Evolutionary conservation across 2,329 filamentous ascomycete species (phyloP).

Genomic region (Xylariomycetidae sp.): DNA sequence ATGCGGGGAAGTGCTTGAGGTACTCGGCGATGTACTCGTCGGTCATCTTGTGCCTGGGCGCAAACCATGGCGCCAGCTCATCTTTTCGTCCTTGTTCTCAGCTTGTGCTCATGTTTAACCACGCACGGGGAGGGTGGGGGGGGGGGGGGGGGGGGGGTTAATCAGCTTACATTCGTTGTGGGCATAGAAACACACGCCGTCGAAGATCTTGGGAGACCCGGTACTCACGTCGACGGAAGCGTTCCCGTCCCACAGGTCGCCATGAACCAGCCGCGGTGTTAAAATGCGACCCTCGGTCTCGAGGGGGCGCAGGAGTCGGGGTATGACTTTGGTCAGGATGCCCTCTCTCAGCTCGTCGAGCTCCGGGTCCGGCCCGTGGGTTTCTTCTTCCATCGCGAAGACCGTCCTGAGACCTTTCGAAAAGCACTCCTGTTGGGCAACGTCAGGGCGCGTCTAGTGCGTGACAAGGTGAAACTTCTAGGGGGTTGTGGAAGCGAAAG

Average conservation of each 20-base stretch:
- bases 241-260: conserved; percentile 29
- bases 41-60: conserved; percentile 4
- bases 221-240: conserved; percentile 1
- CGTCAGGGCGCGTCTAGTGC: too few relatives aligned
- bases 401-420: conserved; percentile 5
- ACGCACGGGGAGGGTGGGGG: too few relatives aligned
- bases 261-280: conserved; percentile 24
- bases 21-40: conserved; percentile 13
- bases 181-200: conserved; percentile 13
- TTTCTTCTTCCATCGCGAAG: conserved; percentile 9
- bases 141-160: too few relatives aligned
- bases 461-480: too few relatives aligned
- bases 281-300: conserved; percentile 22
- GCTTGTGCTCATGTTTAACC: too few relatives aligned
- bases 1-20: conserved; percentile 10
- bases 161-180: conserved; percentile 26
- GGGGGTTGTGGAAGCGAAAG: too few relatives aligned
- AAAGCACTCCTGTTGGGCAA: conserved; percentile 18
- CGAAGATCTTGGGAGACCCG: conserved; percentile 3
- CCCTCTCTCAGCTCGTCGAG: conserved; percentile 7
- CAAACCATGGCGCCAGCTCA: conserved; percentile 3
- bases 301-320: conserved; percentile 27
- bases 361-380: conserved; percentile 11
- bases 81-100: too few relatives aligned
- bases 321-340: conserved; percentile 25